These are phyloP conservation scores for Termitomyces sp. DNA, from an alignment of 768 basidiomycete species.

Conservation along the genomic window DNA sequence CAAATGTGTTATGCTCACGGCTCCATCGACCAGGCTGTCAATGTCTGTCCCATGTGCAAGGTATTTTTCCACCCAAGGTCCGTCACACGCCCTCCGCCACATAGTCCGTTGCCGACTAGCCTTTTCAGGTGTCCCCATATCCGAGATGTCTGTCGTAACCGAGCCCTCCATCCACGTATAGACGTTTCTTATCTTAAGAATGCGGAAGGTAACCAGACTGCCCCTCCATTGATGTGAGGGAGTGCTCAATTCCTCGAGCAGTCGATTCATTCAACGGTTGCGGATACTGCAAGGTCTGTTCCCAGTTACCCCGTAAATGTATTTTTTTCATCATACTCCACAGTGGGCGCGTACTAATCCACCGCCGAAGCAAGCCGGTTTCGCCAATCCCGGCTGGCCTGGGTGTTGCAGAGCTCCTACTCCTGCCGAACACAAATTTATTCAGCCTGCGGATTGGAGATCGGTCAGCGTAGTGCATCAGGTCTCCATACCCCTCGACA, in stretches of 20 bases:
- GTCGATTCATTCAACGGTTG: constrained; percentile 84
- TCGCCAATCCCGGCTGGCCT: constrained; percentile 79
- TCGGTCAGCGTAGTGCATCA: constrained; percentile 74
- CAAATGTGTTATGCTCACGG: constrained; percentile 72
- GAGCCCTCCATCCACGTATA: constrained; percentile 66
- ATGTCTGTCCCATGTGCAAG: constrained; percentile 81
- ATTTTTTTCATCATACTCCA: constrained; percentile 18
- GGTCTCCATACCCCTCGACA: constrained; percentile 67
- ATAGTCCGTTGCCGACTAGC: constrained; percentile 17
- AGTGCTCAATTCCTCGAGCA: constrained; percentile 24
- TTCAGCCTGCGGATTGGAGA: constrained; percentile 76
- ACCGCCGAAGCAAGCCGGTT: constrained; percentile 48
- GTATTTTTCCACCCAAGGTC: constrained; percentile 70
- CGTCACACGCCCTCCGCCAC: constrained; percentile 10
- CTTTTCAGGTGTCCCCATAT: constrained; percentile 68
- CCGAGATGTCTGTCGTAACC: constrained; percentile 73
- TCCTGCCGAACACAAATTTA: constrained; percentile 52
- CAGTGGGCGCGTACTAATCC: constrained; percentile 73
- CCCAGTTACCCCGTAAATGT: constrained; percentile 11
- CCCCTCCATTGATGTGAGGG: constrained; percentile 8
- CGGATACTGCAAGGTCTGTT: constrained; percentile 82
- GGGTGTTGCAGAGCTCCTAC: constrained; percentile 83
- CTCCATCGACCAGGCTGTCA: constrained; percentile 63
- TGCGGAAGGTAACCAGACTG: constrained; percentile 65
- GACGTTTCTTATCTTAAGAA: constrained; percentile 81